Evolutionary conservation across 1,284 basidiomycete genomes (phyloP).

Genomic region (Apiotrichum porosum): DNA sequence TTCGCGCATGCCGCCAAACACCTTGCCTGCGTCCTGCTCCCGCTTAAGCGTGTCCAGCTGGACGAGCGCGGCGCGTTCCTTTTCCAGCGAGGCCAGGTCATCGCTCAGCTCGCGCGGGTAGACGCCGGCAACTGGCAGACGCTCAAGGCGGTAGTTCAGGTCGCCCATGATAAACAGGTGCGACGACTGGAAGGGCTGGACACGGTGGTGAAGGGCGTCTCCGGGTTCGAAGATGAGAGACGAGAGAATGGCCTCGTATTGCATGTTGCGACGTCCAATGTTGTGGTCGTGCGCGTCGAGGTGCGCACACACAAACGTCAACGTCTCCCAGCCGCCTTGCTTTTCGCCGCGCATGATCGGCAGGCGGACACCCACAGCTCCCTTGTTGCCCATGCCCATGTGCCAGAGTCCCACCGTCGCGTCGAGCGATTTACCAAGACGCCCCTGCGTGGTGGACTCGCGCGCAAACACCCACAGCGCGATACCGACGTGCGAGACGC

Average conservation of each 20-base stretch:
- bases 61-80: slow-evolving; percentile 60
- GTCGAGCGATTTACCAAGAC: slow-evolving; percentile 31
- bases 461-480: slow-evolving; percentile 47
- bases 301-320: slow-evolving; percentile 92
- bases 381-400: slow-evolving; percentile 85
- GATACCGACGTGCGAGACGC: slow-evolving; percentile 41
- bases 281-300: slow-evolving; percentile 76
- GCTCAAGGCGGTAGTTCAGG: slow-evolving; percentile 76
- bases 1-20: slow-evolving; percentile 70
- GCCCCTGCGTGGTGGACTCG: slow-evolving; percentile 29
- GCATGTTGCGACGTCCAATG: slow-evolving; percentile 64
- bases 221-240: slow-evolving; percentile 71
- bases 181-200: slow-evolving; percentile 71
- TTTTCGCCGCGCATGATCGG: slow-evolving; percentile 56
- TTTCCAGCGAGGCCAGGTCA: slow-evolving; percentile 51
- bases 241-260: slow-evolving; percentile 73
- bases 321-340: slow-evolving; percentile 62
- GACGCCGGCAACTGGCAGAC: slow-evolving; percentile 52
- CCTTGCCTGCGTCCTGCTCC: slow-evolving; percentile 60
- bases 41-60: slow-evolving; percentile 70
- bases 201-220: slow-evolving; percentile 48
- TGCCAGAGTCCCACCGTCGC: slow-evolving; percentile 42
- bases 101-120: slow-evolving; percentile 23
- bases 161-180: slow-evolving; percentile 85
- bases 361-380: slow-evolving; percentile 83